Base-by-base conservation (phyloP, 257 asterid species). In the Rehmannia glutinosa region DNA sequence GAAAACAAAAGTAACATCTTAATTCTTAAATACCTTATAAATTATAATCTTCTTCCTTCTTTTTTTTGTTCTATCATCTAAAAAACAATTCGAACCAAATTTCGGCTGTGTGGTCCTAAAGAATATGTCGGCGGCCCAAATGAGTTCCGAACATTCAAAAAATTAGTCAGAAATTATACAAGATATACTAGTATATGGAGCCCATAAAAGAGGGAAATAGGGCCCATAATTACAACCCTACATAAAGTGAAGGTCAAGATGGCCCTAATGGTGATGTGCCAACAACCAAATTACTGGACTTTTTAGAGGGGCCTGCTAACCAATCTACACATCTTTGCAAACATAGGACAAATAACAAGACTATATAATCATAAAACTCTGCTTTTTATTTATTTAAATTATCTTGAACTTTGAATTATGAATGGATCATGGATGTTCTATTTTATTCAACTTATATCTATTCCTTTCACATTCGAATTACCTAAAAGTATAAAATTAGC, bases 291-390 rank as follows among this genome's bases (percentile, higher is more conserved):
- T 36, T 36, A 58, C 33, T 3, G 4, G 15, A 35, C 47, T 30
- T 58, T 35, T 36, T 19, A n/a, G 39, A 27, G 43, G 43, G 36
- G 36, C 9, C 19, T 52, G 8, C 35, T 53, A 27, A 13, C 60
- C 60, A 7, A 27, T 24, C 38, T 24, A 43, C 21, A n/a, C n/a
- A n/a, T n/a, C n/a, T n/a, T n/a, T n/a, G n/a, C n/a, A 57, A 60
- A 62, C 68, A 62, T 27, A 17, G 43, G 68, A 62, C 57, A 63
- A 63, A 63, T 19, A 45, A 6, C n/a, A 47, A 56, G 24, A 16
- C 20, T 62, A 43, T 35, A 32, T 2, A 3, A 32, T 6, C 3
- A 62, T 27, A 43, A 8, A 42, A 23, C 38, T 12, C 41, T 27
- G 4, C 38, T 36, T 33, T 33, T 33, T 2, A 1, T 33, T 38